Percentiles rank a stretch among this genome's conserved stretches.
These are phyloP conservation scores for Mycena floridula DNA, from an alignment of 768 basidiomycete genomes.

Conservation along the genomic window DNA sequence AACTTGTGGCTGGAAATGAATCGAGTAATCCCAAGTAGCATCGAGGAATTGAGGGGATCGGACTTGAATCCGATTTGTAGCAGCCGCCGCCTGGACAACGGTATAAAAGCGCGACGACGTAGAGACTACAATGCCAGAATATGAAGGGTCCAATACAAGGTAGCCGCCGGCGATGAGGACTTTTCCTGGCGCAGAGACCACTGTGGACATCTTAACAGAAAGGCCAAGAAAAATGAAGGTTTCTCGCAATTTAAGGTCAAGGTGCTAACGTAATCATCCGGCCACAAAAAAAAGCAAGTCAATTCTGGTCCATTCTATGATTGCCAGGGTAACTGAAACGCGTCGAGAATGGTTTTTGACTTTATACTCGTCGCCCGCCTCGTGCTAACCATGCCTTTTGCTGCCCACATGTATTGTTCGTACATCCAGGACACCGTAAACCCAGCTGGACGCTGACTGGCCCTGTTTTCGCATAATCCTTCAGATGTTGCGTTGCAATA, in stretches of 20 bases:
- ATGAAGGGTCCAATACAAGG: constrained; percentile 85
- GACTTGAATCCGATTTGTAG: constrained; percentile 52
- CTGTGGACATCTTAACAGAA: constrained; percentile 43
- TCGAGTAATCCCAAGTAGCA: constrained; percentile 70
- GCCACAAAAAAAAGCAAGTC: neutral
- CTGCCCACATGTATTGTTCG: constrained; percentile 77
- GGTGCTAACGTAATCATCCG: constrained; percentile 1
- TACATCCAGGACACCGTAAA: constrained; percentile 92
- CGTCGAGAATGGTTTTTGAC: neutral
- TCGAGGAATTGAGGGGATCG: constrained; percentile 88
- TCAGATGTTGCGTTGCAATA: constrained; percentile 76
- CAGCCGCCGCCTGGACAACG: constrained; percentile 37
- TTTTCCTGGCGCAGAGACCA: constrained; percentile 91
- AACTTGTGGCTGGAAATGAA: constrained; percentile 32
- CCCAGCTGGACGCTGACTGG: constrained; percentile 74
- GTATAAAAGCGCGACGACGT: constrained; percentile 95
- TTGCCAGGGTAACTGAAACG: no score
- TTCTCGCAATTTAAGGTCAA: constrained; percentile 1
- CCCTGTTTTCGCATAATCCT: constrained; percentile 46
- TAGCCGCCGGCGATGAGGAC: constrained; percentile 95
- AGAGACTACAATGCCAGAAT: constrained; percentile 83
- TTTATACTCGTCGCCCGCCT: constrained; percentile 47
- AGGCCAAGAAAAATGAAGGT: neutral
- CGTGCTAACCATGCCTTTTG: constrained; percentile 88
- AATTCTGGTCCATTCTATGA: neutral